Conservation (phyloP, 257 asterid genomes). For the Fraxinus americana region DNA sequence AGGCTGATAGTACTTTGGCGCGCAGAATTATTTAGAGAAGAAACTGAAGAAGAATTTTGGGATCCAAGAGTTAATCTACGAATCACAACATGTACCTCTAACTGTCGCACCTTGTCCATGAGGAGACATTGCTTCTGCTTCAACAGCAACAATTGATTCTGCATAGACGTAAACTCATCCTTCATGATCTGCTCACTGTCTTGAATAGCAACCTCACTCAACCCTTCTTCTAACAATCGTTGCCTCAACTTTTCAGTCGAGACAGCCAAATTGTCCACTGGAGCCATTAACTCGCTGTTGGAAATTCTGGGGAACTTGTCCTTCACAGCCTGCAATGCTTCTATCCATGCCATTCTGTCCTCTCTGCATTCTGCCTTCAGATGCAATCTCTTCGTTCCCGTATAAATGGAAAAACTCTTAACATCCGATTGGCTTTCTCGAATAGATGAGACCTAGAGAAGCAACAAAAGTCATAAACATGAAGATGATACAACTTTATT, state of each 20-base stretch:
- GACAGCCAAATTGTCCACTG: conserved; percentile 55
- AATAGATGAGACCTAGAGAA: conserved; percentile 77
- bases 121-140: conserved; percentile 87
- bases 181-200: conserved; percentile 84
- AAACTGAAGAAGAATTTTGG: too few relatives aligned
- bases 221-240: conserved; percentile 73
- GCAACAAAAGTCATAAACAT: background rate
- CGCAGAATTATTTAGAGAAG: too few relatives aligned
- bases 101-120: conserved; percentile 78
- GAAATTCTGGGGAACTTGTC: conserved; percentile 93
- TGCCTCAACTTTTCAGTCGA: conserved; percentile 81
- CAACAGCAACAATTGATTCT: conserved; percentile 66
- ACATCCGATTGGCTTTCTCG: conserved; percentile 88
- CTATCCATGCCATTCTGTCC: conserved; percentile 77
- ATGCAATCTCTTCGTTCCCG: conserved; percentile 94
- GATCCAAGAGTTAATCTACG: conserved; percentile 17
- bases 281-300: conserved; percentile 91
- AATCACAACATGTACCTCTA: conserved; percentile 76
- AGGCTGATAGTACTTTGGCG: too few relatives aligned
- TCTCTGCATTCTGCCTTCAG: conserved; percentile 84
- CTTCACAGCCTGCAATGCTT: conserved; percentile 84
- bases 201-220: conserved; percentile 65
- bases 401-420: conserved; percentile 82
- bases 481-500: background rate
- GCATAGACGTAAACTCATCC: conserved; percentile 74